Evolutionary conservation across 73 alveolate genomes (phyloP).

Genomic region (Symbiodinium natans): DNA sequence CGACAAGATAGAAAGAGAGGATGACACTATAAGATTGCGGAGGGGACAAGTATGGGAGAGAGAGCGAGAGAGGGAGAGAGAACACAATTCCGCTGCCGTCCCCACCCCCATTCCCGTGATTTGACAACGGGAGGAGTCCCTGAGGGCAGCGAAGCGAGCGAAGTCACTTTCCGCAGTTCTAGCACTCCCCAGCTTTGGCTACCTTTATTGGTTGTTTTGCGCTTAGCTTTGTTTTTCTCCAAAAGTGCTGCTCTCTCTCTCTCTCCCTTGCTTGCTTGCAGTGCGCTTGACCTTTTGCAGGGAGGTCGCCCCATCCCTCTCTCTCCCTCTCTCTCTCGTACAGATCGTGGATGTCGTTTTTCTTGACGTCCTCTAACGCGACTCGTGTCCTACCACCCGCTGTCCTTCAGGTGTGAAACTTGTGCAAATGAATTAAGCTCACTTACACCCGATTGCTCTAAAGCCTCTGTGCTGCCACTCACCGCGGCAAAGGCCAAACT

Average conservation of each 20-base stretch:
- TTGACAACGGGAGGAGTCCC: background rate
- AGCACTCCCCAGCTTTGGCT: background rate
- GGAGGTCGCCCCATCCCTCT: background rate
- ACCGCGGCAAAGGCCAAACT: background rate
- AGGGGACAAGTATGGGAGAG: background rate
- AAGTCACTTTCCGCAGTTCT: background rate
- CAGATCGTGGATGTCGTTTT: too few relatives aligned
- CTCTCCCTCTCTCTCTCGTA: slow-evolving; percentile 5
- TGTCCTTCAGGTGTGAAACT: background rate
- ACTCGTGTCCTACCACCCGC: background rate
- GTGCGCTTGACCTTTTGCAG: background rate
- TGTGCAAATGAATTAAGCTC: slow-evolving; percentile 6
- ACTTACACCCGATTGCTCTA: background rate
- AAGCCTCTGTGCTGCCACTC: background rate
- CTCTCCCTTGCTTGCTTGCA: background rate
- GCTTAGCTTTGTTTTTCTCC: background rate
- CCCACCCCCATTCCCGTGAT: background rate
- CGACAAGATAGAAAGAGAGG: background rate
- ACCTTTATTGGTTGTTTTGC: too few relatives aligned
- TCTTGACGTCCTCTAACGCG: too few relatives aligned
- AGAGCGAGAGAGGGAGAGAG: background rate
- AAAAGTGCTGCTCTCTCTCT: background rate
- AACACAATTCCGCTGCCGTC: background rate
- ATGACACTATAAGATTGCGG: background rate
- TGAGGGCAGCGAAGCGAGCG: background rate